Evolutionary conservation across 371 early-diverging fungal genomes (phyloP).

Genomic region (Haplosporangium sp.): DNA sequence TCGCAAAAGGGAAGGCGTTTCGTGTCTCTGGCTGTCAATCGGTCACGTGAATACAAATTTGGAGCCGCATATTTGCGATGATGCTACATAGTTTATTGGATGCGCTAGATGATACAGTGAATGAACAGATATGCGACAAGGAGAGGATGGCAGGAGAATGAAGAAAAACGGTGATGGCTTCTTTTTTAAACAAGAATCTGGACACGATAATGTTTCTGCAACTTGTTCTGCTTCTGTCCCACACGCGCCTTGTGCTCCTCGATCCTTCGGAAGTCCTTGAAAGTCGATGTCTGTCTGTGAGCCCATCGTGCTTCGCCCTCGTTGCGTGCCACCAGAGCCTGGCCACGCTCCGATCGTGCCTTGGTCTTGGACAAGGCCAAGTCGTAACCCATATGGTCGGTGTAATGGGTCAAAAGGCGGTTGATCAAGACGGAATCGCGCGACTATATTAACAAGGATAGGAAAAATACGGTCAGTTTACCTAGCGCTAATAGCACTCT

Average conservation of each 20-base stretch:
- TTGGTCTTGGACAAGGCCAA: constrained; percentile 41
- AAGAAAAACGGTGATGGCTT: too few species aligned
- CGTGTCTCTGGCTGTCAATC: too few species aligned
- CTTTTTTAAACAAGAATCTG: constrained; percentile 67
- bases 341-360: constrained; percentile 52
- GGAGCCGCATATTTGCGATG: too few species aligned
- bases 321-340: constrained; percentile 49
- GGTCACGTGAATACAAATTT: too few species aligned
- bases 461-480: background rate
- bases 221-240: constrained; percentile 85
- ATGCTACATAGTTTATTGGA: too few species aligned
- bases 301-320: constrained; percentile 57
- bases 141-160: too few species aligned
- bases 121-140: too few species aligned
- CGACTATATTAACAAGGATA: constrained; percentile 15
- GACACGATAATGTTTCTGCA: constrained; percentile 87
- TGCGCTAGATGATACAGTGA: too few species aligned
- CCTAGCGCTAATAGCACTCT: too few species aligned
- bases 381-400: constrained; percentile 51
- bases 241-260: constrained; percentile 78
- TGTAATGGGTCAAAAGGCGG: constrained; percentile 67
- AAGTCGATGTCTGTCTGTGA: constrained; percentile 57
- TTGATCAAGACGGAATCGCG: constrained; percentile 71
- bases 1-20: too few species aligned
- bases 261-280: constrained; percentile 67